Percentiles rank a stretch among this genome's conserved stretches.
These are phyloP conservation scores for Paraphoma chrysanthemicola DNA, from an alignment of 2,329 filamentous ascomycete species.

Conservation along the genomic window DNA sequence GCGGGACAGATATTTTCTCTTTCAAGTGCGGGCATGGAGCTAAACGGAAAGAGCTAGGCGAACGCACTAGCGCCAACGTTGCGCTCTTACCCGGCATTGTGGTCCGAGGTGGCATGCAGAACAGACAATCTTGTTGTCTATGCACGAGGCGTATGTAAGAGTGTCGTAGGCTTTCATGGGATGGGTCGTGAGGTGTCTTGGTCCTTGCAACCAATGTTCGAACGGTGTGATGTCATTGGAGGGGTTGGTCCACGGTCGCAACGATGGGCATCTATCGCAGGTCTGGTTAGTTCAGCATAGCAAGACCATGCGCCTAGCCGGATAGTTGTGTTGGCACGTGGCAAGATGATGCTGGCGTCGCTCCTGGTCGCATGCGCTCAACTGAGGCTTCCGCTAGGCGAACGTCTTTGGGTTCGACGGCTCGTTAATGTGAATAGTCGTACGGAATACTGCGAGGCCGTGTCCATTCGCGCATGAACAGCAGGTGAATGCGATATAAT, in stretches of 20 bases:
- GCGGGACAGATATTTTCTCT: conserved; percentile 12
- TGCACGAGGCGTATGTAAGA: not conserved
- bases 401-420: not conserved
- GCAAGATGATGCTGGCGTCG: not conserved
- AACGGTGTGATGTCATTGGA: not conserved
- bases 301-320: not conserved
- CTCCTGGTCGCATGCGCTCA: not conserved
- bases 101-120: not conserved
- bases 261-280: not conserved
- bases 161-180: not conserved
- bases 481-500: no score
- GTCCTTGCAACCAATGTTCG: not conserved
- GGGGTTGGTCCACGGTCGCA: not conserved
- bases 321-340: not conserved
- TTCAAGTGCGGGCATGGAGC: conserved; percentile 4
- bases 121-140: not conserved
- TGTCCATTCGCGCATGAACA: no score
- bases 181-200: not conserved
- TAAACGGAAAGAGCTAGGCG: conserved; percentile 7
- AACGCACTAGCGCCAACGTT: conserved; percentile 3
- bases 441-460: no score
- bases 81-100: conserved; percentile 1
- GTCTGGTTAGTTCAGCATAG: not conserved
- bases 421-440: not conserved
- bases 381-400: no score